phyloP scores from a whole-genome alignment of 306 rosid species.

The Acacia acuminata region DNA sequence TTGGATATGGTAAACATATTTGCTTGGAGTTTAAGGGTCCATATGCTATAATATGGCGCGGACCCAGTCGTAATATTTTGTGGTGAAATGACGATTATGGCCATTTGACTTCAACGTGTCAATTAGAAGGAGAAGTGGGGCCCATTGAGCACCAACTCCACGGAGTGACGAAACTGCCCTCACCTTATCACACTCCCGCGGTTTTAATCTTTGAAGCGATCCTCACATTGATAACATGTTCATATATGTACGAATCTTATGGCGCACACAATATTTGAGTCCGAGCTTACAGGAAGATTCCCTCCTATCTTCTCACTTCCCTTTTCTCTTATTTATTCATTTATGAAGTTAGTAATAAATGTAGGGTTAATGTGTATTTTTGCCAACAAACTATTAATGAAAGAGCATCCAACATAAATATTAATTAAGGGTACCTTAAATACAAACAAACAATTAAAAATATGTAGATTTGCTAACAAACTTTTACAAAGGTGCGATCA shows the following conservation, averaged over 20 bases:
- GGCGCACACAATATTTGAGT: slow-evolving; percentile 1
- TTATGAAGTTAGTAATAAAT: no score
- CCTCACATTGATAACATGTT: not conserved
- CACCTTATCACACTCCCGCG: not conserved
- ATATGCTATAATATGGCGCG: no score
- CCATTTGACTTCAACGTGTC: slow-evolving; percentile 29
- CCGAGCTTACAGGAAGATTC: slow-evolving; percentile 13
- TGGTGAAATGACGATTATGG: slow-evolving; percentile 28
- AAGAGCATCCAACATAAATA: no score
- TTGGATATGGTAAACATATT: not conserved
- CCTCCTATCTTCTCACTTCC: not conserved
- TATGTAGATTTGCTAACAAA: no score
- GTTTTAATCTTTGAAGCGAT: not conserved
- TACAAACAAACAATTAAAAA: no score
- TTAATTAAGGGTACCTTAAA: no score
- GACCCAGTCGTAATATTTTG: not conserved
- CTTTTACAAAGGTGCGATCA: no score
- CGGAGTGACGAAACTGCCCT: slow-evolving; percentile 30
- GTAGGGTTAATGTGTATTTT: no score
- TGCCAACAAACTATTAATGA: no score
- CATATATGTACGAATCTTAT: not conserved
- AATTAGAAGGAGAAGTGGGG: not conserved
- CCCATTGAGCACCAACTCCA: slow-evolving; percentile 20
- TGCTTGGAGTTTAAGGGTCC: not conserved
- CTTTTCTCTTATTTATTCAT: not conserved